These are phyloP conservation scores for Ceratorhiza oryzae-sativae DNA, from an alignment of 1,284 basidiomycete species.

Conservation along the genomic window DNA sequence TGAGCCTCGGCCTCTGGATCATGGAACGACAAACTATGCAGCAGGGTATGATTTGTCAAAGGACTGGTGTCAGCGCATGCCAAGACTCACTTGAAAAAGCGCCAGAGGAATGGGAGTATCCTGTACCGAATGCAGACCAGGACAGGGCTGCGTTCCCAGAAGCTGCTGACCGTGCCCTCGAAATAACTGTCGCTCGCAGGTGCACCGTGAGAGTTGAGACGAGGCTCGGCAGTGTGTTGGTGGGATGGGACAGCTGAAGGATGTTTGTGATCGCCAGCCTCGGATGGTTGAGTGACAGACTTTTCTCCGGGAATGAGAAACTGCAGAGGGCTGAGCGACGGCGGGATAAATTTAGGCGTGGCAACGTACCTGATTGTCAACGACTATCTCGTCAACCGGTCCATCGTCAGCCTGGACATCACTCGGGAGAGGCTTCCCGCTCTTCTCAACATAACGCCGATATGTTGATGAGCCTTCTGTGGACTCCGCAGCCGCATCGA, in stretches of 20 bases:
- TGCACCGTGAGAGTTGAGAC: conserved; percentile 21
- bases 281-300: conserved; percentile 43
- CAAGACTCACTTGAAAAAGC: conserved; percentile 38
- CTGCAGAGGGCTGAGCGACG: neutral
- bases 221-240: conserved; percentile 15
- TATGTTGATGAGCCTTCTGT: conserved; percentile 31
- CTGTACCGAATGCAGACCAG: conserved; percentile 32
- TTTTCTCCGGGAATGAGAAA: conserved; percentile 37
- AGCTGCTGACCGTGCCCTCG: conserved; percentile 18
- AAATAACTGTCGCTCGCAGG: conserved; percentile 27
- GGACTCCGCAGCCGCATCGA: conserved; percentile 11
- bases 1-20: conserved; percentile 41
- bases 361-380: conserved; percentile 59
- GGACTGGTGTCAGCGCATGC: neutral
- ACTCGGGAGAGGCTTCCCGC: neutral
- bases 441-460: conserved; percentile 33
- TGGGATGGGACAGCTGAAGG: conserved; percentile 47
- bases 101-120: conserved; percentile 19
- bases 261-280: conserved; percentile 49
- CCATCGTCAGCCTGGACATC: conserved; percentile 46
- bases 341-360: neutral
- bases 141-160: conserved; percentile 24
- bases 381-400: conserved; percentile 69
- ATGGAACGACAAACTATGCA: conserved; percentile 30
- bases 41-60: neutral